Evolutionary conservation across 2,329 filamentous ascomycete species (phyloP), one percentile per base, ranked within the genome.

Genomic region (Penicillium brevicompactum): DNA sequence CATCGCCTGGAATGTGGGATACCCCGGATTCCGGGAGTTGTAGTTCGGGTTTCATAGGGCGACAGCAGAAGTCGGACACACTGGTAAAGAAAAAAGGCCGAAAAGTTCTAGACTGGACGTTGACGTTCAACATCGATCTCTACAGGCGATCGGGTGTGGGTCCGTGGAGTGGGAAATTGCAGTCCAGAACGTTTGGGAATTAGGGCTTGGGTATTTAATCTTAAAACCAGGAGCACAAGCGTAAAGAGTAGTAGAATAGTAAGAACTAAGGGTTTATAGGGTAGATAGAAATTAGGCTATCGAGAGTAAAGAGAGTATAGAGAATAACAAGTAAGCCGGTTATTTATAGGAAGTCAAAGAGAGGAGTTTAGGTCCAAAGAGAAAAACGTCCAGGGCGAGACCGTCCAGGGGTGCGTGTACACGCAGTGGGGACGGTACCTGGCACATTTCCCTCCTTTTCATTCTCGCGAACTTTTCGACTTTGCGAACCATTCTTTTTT

Each of bases 361-460:
- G 24, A 27, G 8, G 5, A 27, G 24, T 27, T 27, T 27, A 27
- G 24, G 24, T 27, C 18, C 18, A 37, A n/a, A 7, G n/a, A n/a
- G n/a, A n/a, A 11, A 34, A 34, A 34, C 31, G 31, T 34, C 9
- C 13, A 34, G 31, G 31, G 31, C 51, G 51, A 49, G 45, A 53
- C 51, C 45, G 32, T 47, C 37, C 51, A 49, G 46, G 51, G 38
- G 38, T 41, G 38, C 38, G 38, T 41, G 38, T 41, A 21, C 38
- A 9, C 14, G n/a, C 34, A n/a, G 34, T 37, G 48, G 49, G 43
- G 27, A 30, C 49, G 24, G 21, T 38, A 45, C 41, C 49, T 51
- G 49, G 22, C 50, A 46, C 61, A 57, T 48, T 47, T 38, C 37
- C 51, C 50, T 54, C 52, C 53, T 51, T 57, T 49, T 38, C 48